Evolutionary conservation across 2,329 filamentous ascomycete genomes (phyloP).

Genomic region (Aureobasidium pullulans): DNA sequence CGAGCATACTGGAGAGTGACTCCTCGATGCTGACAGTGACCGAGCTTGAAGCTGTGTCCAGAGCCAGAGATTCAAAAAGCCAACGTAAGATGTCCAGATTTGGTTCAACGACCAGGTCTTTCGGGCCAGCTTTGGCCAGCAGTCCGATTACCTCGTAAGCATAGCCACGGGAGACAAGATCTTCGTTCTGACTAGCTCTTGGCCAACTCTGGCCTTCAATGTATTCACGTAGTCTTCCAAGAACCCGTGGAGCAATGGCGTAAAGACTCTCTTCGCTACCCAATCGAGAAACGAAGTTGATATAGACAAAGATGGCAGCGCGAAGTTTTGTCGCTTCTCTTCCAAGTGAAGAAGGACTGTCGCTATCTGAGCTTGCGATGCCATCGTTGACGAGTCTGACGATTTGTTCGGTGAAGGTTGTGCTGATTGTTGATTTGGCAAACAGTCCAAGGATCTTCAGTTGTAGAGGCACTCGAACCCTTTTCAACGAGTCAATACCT

Average conservation of each 20-base stretch:
- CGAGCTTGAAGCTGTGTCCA: conserved; percentile 65
- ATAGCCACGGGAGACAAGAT: conserved; percentile 62
- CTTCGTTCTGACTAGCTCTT: conserved; percentile 46
- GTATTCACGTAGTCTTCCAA: conserved; percentile 63
- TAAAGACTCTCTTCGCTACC: conserved; percentile 55
- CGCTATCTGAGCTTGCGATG: conserved; percentile 37
- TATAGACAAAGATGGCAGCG: conserved; percentile 74
- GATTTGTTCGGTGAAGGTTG: conserved; percentile 60
- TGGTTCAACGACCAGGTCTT: conserved; percentile 46
- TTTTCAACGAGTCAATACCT: conserved; percentile 33
- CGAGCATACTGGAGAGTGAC: conserved; percentile 70
- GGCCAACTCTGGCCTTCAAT: conserved; percentile 82
- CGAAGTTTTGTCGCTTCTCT: conserved; percentile 74
- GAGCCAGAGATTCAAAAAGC: conserved; percentile 75
- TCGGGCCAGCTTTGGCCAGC: conserved; percentile 58
- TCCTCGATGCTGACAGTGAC: conserved; percentile 85
- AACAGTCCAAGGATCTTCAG: conserved; percentile 70
- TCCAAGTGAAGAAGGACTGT: conserved; percentile 41
- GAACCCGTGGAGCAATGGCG: conserved; percentile 59
- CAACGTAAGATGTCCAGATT: conserved; percentile 57
- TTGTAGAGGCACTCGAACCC: conserved; percentile 61
- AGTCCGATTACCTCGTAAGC: conserved; percentile 90
- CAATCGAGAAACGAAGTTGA: conserved; percentile 78
- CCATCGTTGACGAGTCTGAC: conserved; percentile 62
- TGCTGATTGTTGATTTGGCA: conserved; percentile 67